phyloP scores from a whole-genome alignment of 2,329 filamentous ascomycete species.

The Nothomitra cinnamomea region DNA sequence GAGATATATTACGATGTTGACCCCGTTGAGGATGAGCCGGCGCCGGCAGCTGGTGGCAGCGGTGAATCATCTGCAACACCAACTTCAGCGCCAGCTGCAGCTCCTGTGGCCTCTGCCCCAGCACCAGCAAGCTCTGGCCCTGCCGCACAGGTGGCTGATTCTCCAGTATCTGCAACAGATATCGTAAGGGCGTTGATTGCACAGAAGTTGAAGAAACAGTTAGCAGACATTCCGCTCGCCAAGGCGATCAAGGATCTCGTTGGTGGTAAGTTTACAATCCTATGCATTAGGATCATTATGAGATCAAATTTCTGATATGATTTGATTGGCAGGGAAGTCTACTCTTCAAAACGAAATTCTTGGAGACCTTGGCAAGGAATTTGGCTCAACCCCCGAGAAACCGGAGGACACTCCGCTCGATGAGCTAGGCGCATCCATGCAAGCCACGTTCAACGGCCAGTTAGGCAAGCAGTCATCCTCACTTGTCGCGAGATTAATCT shows the following conservation, averaged over 20 bases:
- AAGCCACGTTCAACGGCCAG: slow-evolving; percentile 96
- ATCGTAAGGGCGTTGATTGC: slow-evolving; percentile 80
- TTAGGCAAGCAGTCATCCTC: slow-evolving; percentile 93
- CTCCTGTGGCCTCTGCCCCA: slow-evolving; percentile 35
- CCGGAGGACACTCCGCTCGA: slow-evolving; percentile 94
- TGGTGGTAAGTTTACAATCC: slow-evolving; percentile 52
- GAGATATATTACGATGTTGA: slow-evolving; percentile 99
- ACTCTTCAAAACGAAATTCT: slow-evolving; percentile 98
- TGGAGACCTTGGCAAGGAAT: slow-evolving; percentile 94
- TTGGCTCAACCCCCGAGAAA: slow-evolving; percentile 94
- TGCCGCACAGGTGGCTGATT: slow-evolving; percentile 71
- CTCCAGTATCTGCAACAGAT: slow-evolving; percentile 73
- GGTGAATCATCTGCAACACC: slow-evolving; percentile 21
- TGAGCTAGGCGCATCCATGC: slow-evolving; percentile 87
- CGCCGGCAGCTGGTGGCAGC: slow-evolving; percentile 19
- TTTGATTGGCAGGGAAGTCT: slow-evolving; percentile 58
- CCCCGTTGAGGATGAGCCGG: slow-evolving; percentile 69
- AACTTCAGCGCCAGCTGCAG: slow-evolving; percentile 32
- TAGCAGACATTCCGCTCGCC: slow-evolving; percentile 74
- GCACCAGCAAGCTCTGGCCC: slow-evolving; percentile 61
- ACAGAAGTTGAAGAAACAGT: slow-evolving; percentile 92
- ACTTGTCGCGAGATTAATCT: slow-evolving; percentile 83
- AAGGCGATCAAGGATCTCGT: slow-evolving; percentile 99
- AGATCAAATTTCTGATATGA: neutral
- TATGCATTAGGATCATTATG: neutral